Evolutionary conservation across 352 stramenopile genomes (phyloP), one percentile per base, ranked within the genome.

Genomic region (Globisporangium paddicum): DNA sequence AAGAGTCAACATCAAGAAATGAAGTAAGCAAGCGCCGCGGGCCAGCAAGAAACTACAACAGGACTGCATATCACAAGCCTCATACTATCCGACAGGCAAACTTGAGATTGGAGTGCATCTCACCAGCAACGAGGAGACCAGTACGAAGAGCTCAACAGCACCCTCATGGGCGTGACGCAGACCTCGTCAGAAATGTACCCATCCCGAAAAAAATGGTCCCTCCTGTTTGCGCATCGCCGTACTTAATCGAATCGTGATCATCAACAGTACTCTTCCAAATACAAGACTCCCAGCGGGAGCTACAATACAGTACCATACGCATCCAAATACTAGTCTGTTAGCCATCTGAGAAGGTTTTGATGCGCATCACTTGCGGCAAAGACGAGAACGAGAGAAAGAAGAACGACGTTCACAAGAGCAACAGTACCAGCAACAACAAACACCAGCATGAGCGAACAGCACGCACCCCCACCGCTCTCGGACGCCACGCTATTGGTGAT

Each of bases 141-240:
- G n/a, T 18, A 41, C 6, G 16, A 44, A 44, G 37, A 44, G 37
- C 3, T 2, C 37, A 42, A 16, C 37, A 42, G 14, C 18, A 18
- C 37, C 8, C n/a, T n/a, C n/a, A n/a, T n/a, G n/a, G n/a, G n/a
- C n/a, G n/a, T n/a, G n/a, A n/a, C n/a, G n/a, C n/a, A n/a, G n/a
- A n/a, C 47, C 7, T 16, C 47, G 28, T 54, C 47, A 54, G 47
- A 54, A 40, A 19, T 41, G 47, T 54, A 54, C 23, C 47, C 47
- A 54, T 54, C 28, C 16, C 18, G 21, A 35, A n/a, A n/a, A n/a
- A n/a, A 1, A 42, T 42, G 26, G 46, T 38, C 46, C 46, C 7
- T 25, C 46, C 26, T 54, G 47, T 38, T 54, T 54, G 47, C 47
- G 47, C 47, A 54, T 41, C 32, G 16, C 16, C 45, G 45, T 51